These are phyloP conservation scores for Rhizopus arrhizus DNA, from an alignment of 371 early-diverging fungal species.

Conservation along the genomic window DNA sequence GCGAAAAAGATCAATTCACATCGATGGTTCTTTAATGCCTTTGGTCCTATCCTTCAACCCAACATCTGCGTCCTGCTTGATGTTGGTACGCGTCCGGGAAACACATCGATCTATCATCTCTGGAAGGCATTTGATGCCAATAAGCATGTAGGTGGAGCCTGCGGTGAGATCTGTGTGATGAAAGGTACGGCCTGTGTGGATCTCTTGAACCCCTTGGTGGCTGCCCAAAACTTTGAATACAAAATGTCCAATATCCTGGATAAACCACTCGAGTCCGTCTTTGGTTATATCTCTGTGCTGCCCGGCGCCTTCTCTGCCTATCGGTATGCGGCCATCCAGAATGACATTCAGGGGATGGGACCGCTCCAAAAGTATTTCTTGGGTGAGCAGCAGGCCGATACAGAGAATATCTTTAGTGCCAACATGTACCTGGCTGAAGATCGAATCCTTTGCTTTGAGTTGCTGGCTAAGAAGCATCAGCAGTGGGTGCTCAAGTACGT, in stretches of 20 bases:
- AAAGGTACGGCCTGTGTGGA: constrained; percentile 59
- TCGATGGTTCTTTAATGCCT: constrained; percentile 86
- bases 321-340: constrained; percentile 60
- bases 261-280: constrained; percentile 81
- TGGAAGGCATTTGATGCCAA: constrained; percentile 72
- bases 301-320: constrained; percentile 80
- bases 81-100: constrained; percentile 70
- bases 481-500: constrained; percentile 73
- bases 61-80: constrained; percentile 79
- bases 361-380: constrained; percentile 69
- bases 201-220: constrained; percentile 74
- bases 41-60: constrained; percentile 69
- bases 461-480: constrained; percentile 67
- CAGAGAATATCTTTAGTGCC: constrained; percentile 59
- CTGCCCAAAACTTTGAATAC: constrained; percentile 87
- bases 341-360: constrained; percentile 59
- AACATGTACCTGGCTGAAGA: constrained; percentile 83
- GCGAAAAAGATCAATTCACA: constrained; percentile 89
- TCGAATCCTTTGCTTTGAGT: constrained; percentile 77
- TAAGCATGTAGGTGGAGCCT: constrained; percentile 76
- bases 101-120: constrained; percentile 64
- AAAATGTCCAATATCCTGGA: constrained; percentile 85
- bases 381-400: constrained; percentile 58
- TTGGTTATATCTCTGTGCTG: constrained; percentile 83
- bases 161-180: constrained; percentile 71